Evolutionary conservation across 1,284 basidiomycete species (phyloP), one percentile per base, ranked within the genome.

Genomic region (Cutaneotrichosporon arboriforme): DNA sequence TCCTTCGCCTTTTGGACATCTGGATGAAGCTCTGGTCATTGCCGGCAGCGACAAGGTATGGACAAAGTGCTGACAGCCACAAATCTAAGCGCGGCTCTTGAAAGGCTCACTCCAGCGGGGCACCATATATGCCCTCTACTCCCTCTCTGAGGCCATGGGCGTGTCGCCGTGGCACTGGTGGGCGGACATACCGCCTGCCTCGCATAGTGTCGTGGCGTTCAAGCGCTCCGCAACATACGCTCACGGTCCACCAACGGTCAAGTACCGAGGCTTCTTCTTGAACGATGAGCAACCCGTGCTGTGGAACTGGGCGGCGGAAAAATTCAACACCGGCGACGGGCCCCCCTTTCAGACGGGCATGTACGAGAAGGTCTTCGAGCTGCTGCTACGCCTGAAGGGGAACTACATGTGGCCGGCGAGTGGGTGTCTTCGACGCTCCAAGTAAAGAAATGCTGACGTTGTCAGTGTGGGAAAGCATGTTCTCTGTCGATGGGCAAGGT

Each of bases 101-200:
- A n/a, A n/a, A n/a, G 13, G 26, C 37, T 49, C 4, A 14, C 31
- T 18, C 21, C 46, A 65, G 57, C 56, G 63, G 26, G 70, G 71
- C 4, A 81, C 83, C 0, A 85, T 86, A 31, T 86, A 78, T 62
- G 84, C 78, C 5, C 59, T 86, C 31, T 86, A 86, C 64, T 83
- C 84, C 59, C 81, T 83, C 52, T 83, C 83, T 8, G 85, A 86
- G 66, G 84, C 85, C 57, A 81, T 85, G 65, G 84, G 84, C 56
- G 68, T 73, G 17, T 68, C 65, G 5, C 70, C 70, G 14, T 73
- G 67, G 67, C 66, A 66, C 49, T 67, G 60, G 59, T 75, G 84
- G 84, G 83, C 84, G 13, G 84, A 86, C 65, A 84, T 85, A 12
- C 82, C 83, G 3, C 76, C 78, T 1, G 79, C 77, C 4, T 74